These are phyloP conservation scores for Sugiyamaella novakii DNA, from an alignment of 1,139 yeast species.

Conservation along the genomic window DNA sequence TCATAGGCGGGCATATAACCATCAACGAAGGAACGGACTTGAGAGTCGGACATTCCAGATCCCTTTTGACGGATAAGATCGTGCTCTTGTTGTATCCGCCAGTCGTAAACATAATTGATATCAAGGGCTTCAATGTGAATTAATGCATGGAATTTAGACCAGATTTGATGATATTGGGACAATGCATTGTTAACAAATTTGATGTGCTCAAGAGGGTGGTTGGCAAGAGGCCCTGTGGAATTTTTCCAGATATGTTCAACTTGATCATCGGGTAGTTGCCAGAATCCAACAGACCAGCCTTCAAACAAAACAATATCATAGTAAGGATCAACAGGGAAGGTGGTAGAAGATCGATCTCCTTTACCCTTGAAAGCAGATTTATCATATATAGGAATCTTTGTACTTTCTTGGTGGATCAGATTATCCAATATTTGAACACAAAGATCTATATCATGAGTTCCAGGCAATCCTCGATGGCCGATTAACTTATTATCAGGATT, in stretches of 20 bases:
- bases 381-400: constrained; percentile 70
- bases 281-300: constrained; percentile 93
- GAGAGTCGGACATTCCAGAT: constrained; percentile 74
- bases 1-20: constrained; percentile 87
- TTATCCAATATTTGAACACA: constrained; percentile 39
- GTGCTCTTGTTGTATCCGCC: constrained; percentile 90
- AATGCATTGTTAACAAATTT: constrained; percentile 54
- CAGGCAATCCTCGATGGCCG: constrained; percentile 88
- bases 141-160: constrained; percentile 62
- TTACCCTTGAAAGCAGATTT: constrained; percentile 71
- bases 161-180: constrained; percentile 53
- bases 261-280: constrained; percentile 47
- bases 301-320: constrained; percentile 75
- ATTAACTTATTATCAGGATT: constrained; percentile 56
- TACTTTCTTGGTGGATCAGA: constrained; percentile 35
- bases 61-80: constrained; percentile 58
- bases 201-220: constrained; percentile 41
- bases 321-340: constrained; percentile 37
- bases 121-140: constrained; percentile 63
- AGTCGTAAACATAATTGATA: constrained; percentile 64
- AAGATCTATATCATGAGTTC: constrained; percentile 77
- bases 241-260: constrained; percentile 28
- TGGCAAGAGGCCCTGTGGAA: constrained; percentile 23
- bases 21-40: constrained; percentile 68
- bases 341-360: constrained; percentile 64